Percentiles rank a stretch among this genome's conserved stretches.
Conservation (phyloP, 2,329 filamentous ascomycete genomes). For the Sclerotinia subarctica region DNA sequence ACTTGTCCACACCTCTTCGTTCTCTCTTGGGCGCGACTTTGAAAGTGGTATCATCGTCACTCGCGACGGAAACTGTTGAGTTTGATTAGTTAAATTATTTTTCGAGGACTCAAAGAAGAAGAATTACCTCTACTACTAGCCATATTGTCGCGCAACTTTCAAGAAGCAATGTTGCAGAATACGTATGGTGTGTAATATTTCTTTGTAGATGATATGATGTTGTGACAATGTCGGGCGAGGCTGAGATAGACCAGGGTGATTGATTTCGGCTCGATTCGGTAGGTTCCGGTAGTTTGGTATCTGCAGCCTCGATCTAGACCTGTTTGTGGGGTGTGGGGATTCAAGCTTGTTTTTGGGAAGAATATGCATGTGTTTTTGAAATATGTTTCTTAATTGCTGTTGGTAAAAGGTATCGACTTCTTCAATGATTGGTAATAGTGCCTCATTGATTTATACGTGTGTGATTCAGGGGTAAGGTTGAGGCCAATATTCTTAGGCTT, state of each 20-base stretch:
- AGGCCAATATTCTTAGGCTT: not conserved
- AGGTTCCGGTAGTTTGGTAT: not conserved
- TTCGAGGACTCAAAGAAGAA: not conserved
- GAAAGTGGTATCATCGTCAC: conserved; percentile 58
- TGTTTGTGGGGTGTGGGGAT: conserved; percentile 7
- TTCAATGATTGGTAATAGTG: not conserved
- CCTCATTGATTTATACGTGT: not conserved
- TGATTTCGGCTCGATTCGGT: not conserved
- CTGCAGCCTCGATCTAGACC: conserved; percentile 2
- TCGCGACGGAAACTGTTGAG: conserved; percentile 26
- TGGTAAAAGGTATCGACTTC: not conserved
- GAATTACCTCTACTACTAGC: not conserved
- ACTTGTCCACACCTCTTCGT: conserved; percentile 40
- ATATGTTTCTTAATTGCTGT: not conserved
- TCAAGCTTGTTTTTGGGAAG: not conserved
- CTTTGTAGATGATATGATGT: conserved; percentile 12
- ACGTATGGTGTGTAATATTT: conserved; percentile 1
- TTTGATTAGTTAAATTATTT: not conserved
- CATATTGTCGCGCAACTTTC: conserved; percentile 6
- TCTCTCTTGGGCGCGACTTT: conserved; percentile 56
- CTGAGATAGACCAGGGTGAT: not conserved
- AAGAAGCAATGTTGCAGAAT: not conserved
- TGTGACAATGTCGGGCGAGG: conserved; percentile 2
- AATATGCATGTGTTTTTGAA: not conserved
- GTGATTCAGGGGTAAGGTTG: not conserved